These are phyloP conservation scores for Sporisorium reilianum DNA, from an alignment of 1,284 basidiomycete genomes.

Conservation along the genomic window DNA sequence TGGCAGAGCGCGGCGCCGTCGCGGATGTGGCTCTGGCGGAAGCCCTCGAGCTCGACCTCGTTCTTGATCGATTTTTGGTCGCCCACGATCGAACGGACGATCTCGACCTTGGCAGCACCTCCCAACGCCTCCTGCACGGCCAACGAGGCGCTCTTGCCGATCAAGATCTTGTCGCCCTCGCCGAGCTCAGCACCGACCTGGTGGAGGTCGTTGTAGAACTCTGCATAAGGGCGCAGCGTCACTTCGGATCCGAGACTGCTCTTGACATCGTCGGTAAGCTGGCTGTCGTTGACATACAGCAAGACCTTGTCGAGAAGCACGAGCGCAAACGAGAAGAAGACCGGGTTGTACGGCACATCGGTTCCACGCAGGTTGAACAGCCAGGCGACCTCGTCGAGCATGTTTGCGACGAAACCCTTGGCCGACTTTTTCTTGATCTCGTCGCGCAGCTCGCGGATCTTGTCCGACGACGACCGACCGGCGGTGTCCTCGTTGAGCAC, in stretches of 20 bases:
- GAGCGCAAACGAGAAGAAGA: conserved; percentile 93
- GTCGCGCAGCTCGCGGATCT: conserved; percentile 60
- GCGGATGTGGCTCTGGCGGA: conserved; percentile 86
- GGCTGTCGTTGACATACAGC: conserved; percentile 79
- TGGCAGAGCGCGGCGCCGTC: conserved; percentile 88
- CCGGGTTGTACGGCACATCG: conserved; percentile 90
- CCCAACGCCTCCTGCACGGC: conserved; percentile 67
- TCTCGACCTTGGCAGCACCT: conserved; percentile 53
- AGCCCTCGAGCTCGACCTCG: conserved; percentile 84
- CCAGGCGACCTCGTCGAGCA: conserved; percentile 73
- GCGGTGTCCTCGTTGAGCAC: conserved; percentile 79
- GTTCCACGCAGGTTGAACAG: conserved; percentile 91
- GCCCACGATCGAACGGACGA: conserved; percentile 74
- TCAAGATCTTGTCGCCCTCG: conserved; percentile 53
- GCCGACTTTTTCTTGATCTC: conserved; percentile 58
- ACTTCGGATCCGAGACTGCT: conserved; percentile 75
- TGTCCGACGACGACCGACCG: conserved; percentile 70
- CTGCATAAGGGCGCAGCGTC: conserved; percentile 77
- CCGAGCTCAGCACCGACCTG: conserved; percentile 41
- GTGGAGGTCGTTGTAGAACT: conserved; percentile 63
- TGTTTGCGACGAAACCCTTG: conserved; percentile 64
- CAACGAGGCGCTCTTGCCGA: conserved; percentile 63
- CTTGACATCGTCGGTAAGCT: conserved; percentile 76
- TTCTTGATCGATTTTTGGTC: conserved; percentile 93
- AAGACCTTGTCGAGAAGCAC: conserved; percentile 77